Percentiles rank a stretch among this genome's conserved stretches.
These are phyloP conservation scores for Lactarius trivialis DNA, from an alignment of 768 basidiomycete species.

Conservation along the genomic window DNA sequence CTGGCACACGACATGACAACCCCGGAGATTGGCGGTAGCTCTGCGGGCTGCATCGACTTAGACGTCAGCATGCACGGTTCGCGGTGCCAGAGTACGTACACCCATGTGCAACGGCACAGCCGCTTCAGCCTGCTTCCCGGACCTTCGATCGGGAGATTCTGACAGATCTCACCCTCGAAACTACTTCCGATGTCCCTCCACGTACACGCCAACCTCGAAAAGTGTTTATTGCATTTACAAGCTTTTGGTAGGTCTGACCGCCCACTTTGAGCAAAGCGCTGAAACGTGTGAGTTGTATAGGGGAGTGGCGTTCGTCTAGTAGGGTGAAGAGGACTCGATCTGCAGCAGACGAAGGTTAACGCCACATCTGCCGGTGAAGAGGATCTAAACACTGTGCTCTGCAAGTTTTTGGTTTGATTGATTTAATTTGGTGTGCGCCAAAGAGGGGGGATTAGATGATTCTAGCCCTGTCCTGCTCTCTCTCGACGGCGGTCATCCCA, in stretches of 20 bases:
- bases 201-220: slow-evolving; percentile 9
- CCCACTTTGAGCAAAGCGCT: neutral
- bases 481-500: slow-evolving; percentile 13
- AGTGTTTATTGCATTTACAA: slow-evolving; percentile 18
- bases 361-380: slow-evolving; percentile 12
- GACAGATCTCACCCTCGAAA: slow-evolving; percentile 19
- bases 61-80: slow-evolving; percentile 17
- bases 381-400: neutral
- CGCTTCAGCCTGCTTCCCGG: slow-evolving; percentile 8
- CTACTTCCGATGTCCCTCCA: slow-evolving; percentile 19
- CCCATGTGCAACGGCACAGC: slow-evolving; percentile 5
- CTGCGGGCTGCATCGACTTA: slow-evolving; percentile 16
- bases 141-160: slow-evolving; percentile 13
- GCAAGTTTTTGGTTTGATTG: neutral
- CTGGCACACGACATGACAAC: slow-evolving; percentile 7
- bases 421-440: slow-evolving; percentile 5
- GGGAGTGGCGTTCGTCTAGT: neutral
- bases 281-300: neutral
- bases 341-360: slow-evolving; percentile 17
- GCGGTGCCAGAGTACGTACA: slow-evolving; percentile 14
- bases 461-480: slow-evolving; percentile 11
- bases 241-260: slow-evolving; percentile 1
- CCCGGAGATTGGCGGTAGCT: slow-evolving; percentile 14
- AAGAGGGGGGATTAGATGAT: slow-evolving; percentile 6
- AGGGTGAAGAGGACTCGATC: slow-evolving; percentile 5